phyloP scores from a whole-genome alignment of 345 rosid genomes.

The Eucalyptus brandiana region DNA sequence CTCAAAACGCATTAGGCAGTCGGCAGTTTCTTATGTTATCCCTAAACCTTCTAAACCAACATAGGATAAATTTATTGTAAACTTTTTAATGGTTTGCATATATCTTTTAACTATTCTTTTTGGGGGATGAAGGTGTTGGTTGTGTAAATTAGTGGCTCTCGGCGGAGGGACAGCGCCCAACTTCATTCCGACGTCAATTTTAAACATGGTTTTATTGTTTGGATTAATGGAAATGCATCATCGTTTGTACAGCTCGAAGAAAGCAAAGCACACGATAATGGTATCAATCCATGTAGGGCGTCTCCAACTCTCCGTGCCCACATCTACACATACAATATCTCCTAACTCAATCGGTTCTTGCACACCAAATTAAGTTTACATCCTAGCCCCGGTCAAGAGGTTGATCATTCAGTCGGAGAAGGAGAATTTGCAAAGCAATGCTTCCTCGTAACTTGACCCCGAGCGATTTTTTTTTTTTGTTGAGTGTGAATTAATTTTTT shows the following conservation, averaged over 20 bases:
- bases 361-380: background rate
- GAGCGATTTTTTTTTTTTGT: background rate
- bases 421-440: background rate
- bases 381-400: background rate
- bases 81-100: background rate
- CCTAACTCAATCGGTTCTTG: background rate
- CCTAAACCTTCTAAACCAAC: background rate
- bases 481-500: background rate
- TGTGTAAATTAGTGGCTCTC: background rate
- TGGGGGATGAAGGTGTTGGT: background rate
- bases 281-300: background rate
- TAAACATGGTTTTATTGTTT: background rate
- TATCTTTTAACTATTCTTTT: background rate
- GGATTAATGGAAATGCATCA: background rate
- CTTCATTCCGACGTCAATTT: background rate
- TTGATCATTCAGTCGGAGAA: background rate
- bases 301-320: background rate
- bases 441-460: background rate
- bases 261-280: background rate
- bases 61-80: background rate
- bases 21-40: background rate
- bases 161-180: background rate
- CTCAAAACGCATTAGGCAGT: background rate
- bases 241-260: background rate
- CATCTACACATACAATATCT: background rate